A percentile compares a stretch with the other conserved stretches of the same genome.
These are phyloP conservation scores for Vicia villosa DNA, from an alignment of 306 rosid species.

Conservation along the genomic window DNA sequence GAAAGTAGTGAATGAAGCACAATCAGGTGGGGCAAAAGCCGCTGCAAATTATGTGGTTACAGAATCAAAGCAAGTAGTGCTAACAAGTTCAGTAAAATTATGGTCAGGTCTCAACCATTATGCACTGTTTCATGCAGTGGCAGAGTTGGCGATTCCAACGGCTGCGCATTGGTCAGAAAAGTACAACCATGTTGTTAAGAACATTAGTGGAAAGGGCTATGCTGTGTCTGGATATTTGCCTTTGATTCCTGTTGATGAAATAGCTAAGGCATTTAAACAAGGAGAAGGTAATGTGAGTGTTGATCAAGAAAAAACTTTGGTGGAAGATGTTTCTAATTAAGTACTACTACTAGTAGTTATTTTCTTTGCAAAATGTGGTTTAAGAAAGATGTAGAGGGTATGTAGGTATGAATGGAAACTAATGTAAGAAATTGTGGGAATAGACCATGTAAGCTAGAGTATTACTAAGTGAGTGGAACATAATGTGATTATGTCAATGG, in stretches of 20 bases:
- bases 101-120: slow-evolving; percentile 53
- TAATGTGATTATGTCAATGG: slow-evolving; percentile 24
- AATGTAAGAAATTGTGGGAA: slow-evolving; percentile 36
- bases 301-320: slow-evolving; percentile 14
- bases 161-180: slow-evolving; percentile 53
- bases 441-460: slow-evolving; percentile 17
- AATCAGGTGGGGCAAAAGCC: slow-evolving; percentile 60
- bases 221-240: slow-evolving; percentile 56
- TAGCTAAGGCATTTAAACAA: slow-evolving; percentile 55
- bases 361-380: background rate
- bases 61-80: slow-evolving; percentile 56
- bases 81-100: slow-evolving; percentile 46
- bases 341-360: slow-evolving; percentile 25
- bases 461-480: background rate
- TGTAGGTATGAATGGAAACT: background rate
- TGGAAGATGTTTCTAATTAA: slow-evolving; percentile 39
- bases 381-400: background rate
- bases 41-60: slow-evolving; percentile 54
- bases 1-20: slow-evolving; percentile 53
- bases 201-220: slow-evolving; percentile 50
- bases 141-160: slow-evolving; percentile 54
- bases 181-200: slow-evolving; percentile 58
- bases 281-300: slow-evolving; percentile 42
- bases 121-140: slow-evolving; percentile 51
- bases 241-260: slow-evolving; percentile 67